Evolutionary conservation across 2,329 filamentous ascomycete species (phyloP).

Genomic region (Colletotrichum kahawae): DNA sequence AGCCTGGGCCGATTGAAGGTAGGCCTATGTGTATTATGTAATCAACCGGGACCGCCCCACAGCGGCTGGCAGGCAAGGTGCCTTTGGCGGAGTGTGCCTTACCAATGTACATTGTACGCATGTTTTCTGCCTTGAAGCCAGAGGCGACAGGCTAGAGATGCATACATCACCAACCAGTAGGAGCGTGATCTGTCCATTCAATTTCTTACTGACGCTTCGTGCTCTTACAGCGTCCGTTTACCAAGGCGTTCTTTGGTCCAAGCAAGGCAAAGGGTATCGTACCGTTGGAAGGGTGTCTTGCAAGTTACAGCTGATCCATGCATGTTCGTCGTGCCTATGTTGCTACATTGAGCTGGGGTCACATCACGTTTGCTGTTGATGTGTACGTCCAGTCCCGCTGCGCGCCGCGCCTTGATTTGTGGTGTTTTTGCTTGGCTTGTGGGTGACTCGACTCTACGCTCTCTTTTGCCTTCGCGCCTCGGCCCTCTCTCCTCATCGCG

Average conservation of each 20-base stretch:
- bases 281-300: not conserved
- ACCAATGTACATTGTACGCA: not conserved
- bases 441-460: not conserved
- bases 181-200: not conserved
- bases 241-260: not conserved
- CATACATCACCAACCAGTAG: not conserved
- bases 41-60: not conserved
- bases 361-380: not conserved
- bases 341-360: not conserved
- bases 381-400: not conserved
- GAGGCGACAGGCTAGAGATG: not conserved
- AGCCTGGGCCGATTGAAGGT: too few species aligned
- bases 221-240: not conserved
- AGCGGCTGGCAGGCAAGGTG: too few species aligned
- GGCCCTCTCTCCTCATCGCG: not conserved
- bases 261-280: not conserved
- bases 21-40: not conserved
- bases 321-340: not conserved
- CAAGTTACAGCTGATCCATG: not conserved
- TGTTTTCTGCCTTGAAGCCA: not conserved
- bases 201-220: not conserved
- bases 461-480: not conserved
- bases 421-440: not conserved
- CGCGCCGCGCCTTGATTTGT: not conserved
- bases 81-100: not conserved